Percentiles rank a stretch among this genome's conserved stretches.
These are phyloP conservation scores for Ceratocystiopsis sp. DNA, from an alignment of 2,329 filamentous ascomycete genomes.

Conservation along the genomic window DNA sequence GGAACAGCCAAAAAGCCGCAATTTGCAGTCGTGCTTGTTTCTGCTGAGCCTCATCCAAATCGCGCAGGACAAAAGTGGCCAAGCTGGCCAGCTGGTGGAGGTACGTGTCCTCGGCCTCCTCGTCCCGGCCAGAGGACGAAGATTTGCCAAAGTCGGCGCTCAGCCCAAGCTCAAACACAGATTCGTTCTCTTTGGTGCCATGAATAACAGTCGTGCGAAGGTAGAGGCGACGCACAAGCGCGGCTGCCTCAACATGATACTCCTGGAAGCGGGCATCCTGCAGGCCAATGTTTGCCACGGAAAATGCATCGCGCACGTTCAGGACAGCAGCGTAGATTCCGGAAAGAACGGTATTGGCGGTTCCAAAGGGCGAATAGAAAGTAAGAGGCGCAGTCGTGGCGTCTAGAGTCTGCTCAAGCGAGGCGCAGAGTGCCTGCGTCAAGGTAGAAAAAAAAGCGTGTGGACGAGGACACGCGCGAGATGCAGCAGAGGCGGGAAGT, in stretches of 20 bases:
- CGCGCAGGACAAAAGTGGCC: conserved; percentile 14
- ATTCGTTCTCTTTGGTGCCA: not conserved
- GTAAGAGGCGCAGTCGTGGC: too few relatives aligned
- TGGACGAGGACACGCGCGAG: conserved; percentile 14
- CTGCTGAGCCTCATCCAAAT: conserved; percentile 14
- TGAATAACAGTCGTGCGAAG: conserved; percentile 17
- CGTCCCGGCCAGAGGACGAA: not conserved
- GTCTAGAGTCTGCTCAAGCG: conserved; percentile 15
- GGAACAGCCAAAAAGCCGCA: conserved; percentile 14
- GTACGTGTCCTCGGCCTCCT: conserved; percentile 7
- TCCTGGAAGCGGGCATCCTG: conserved; percentile 9
- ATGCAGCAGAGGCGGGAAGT: conserved; percentile 10
- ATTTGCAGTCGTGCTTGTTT: conserved; percentile 10
- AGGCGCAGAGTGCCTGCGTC: conserved; percentile 9
- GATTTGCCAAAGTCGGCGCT: conserved; percentile 7
- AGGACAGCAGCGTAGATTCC: conserved; percentile 17
- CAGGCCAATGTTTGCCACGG: not conserved
- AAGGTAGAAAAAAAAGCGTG: conserved; percentile 11
- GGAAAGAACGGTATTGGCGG: conserved; percentile 16
- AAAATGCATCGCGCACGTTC: conserved; percentile 21
- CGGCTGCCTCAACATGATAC: conserved; percentile 19
- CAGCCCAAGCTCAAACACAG: not conserved
- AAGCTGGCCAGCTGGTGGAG: conserved; percentile 14
- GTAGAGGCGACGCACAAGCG: conserved; percentile 24
- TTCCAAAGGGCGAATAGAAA: too few relatives aligned